Base-by-base conservation (phyloP, 1,284 basidiomycete species). In the Cerrena zonata region DNA sequence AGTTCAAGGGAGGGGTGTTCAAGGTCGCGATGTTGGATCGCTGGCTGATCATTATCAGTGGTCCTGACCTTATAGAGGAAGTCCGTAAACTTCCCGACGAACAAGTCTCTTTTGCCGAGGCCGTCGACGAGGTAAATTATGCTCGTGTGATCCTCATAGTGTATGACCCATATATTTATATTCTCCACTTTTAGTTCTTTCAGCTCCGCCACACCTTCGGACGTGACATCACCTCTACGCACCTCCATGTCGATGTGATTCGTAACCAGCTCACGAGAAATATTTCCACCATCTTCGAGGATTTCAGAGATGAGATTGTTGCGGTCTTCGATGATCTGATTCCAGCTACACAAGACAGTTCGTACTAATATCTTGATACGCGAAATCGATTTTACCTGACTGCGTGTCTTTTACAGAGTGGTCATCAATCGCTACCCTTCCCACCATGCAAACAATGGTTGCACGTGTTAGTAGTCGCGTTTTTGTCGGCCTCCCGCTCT, bases 401-500 rank as follows among this genome's bases (percentile, higher is more conserved):
- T 10, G 3, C 23, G 39, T 26, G 15, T 34, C 30, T n/a, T 38
- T n/a, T n/a, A n/a, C n/a, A 65, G 69, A 54, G 34, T 70, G 69
- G 70, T 53, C 59, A 19, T 59, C 53, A 15, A 50, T 70, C 22
- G 50, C 59, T 36, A 62, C 60, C 26, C 61, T 64, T 50, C 50
- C 58, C 49, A 56, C 61, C 50, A 60, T 63, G 43, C 60, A 64
- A 60, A 60, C 62, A 45, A 59, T 68, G 38, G 65, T 70, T 49
- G 69, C 67, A 55, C 68, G 72, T 56, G 61, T 62, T 49, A 70
- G 65, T 47, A 76, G 69, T 51, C 71, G 75, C 26, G 52, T 71
- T 27, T 76, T 77, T 49, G 71, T 77, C n/a, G 74, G 76, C 5
- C 47, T 66, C 11, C 68, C 69, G 5, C 42, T 71, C 26, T 75